Evolutionary conservation across 306 rosid genomes (phyloP).

Genomic region (Morella rubra): DNA sequence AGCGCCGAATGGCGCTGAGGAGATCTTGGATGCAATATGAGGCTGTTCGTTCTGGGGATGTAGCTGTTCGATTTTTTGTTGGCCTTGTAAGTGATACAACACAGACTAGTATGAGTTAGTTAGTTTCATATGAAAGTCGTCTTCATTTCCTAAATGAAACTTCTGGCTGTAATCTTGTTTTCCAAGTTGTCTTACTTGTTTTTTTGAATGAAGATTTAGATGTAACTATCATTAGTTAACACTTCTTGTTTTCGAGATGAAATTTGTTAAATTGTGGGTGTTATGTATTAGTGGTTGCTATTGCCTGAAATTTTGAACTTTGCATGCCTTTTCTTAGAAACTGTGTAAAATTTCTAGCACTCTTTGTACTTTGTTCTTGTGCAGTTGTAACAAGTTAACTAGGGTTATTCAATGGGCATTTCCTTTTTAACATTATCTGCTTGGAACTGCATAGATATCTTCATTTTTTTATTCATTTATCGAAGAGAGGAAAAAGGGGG

Average conservation of each 20-base stretch:
- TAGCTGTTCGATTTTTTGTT: conserved; percentile 87
- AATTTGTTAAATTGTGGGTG: not conserved
- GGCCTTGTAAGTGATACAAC: conserved; percentile 78
- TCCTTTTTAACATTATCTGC: not conserved
- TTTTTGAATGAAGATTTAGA: not conserved
- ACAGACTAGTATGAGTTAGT: conserved; percentile 18
- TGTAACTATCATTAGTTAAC: not conserved
- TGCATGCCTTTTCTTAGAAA: not conserved
- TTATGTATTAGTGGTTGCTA: not conserved
- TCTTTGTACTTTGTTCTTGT: not conserved
- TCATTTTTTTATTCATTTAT: no score
- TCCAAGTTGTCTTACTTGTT: conserved; percentile 4
- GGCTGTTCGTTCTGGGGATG: conserved; percentile 75
- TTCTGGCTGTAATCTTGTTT: conserved; percentile 17
- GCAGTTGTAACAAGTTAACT: not conserved
- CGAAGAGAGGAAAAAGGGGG: no score
- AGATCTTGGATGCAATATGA: conserved; percentile 95
- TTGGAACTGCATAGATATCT: no score
- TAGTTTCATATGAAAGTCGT: conserved; percentile 10
- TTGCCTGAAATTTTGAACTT: not conserved
- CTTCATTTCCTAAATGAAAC: conserved; percentile 2
- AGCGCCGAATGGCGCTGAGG: conserved; percentile 91
- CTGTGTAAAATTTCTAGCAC: not conserved
- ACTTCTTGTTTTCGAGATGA: not conserved
- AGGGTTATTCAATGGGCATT: not conserved